Evolutionary conservation across 169 alveolate species (phyloP).

Genomic region (Perkinsus olseni): DNA sequence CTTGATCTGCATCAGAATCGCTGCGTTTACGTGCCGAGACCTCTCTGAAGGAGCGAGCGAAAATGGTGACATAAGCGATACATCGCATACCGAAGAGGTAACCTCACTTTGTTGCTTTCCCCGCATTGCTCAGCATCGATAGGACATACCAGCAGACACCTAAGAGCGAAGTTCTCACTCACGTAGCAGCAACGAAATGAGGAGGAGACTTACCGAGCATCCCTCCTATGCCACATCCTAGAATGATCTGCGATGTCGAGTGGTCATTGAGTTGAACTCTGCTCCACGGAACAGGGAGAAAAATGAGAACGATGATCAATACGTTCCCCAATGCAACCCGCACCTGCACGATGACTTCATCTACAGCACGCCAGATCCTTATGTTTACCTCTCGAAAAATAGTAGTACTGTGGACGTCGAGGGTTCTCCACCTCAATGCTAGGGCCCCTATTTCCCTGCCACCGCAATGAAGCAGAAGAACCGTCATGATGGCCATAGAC

Average conservation of each 20-base stretch:
- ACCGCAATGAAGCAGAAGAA: background rate
- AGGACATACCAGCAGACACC: background rate
- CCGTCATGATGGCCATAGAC: background rate
- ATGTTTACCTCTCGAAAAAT: background rate
- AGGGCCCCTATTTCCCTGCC: background rate
- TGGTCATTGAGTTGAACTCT: background rate
- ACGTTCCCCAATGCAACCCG: background rate
- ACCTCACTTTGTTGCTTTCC: background rate
- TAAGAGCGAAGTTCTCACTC: background rate
- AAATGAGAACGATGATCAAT: background rate
- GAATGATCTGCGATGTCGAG: background rate
- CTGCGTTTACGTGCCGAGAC: background rate
- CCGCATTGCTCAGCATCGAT: background rate
- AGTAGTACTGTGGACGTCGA: background rate
- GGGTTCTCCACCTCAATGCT: background rate
- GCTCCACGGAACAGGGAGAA: background rate
- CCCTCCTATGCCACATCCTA: background rate
- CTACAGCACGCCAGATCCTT: too few species aligned
- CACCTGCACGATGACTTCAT: background rate
- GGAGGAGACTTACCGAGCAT: background rate
- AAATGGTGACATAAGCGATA: background rate
- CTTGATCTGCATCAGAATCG: background rate
- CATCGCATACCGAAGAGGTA: background rate
- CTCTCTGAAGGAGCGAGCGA: background rate
- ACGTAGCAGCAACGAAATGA: background rate